Conservation (phyloP, 2,329 filamentous ascomycete species). For the Phaeophleospora eucalypticola region DNA sequence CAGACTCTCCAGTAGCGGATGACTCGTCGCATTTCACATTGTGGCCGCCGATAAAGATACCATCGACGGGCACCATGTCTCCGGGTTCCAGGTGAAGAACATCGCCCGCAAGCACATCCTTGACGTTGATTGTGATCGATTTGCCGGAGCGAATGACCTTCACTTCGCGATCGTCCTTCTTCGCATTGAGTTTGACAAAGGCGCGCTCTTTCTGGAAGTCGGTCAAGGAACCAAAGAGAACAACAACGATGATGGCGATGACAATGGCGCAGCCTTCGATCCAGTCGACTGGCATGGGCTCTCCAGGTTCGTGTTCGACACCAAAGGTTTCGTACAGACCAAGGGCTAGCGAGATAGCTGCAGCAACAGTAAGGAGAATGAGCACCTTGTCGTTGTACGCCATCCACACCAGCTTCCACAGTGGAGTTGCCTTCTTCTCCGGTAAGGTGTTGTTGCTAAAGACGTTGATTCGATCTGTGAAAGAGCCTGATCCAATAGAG, state of each 20-base stretch:
- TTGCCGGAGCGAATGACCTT: conserved; percentile 71
- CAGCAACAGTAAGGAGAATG: conserved; percentile 66
- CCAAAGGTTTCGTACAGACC: conserved; percentile 63
- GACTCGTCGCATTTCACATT: conserved; percentile 70
- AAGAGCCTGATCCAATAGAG: conserved; percentile 34
- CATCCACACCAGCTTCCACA: conserved; percentile 71
- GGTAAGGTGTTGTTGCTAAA: conserved; percentile 68
- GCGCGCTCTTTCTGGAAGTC: conserved; percentile 80
- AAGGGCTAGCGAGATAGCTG: conserved; percentile 68
- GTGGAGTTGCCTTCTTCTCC: conserved; percentile 64
- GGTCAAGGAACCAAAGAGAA: conserved; percentile 70
- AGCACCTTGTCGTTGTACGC: conserved; percentile 79
- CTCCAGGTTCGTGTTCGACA: conserved; percentile 42
- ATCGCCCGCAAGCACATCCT: conserved; percentile 70
- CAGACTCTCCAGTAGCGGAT: conserved; percentile 71
- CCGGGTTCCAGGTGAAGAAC: conserved; percentile 69
- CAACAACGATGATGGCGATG: conserved; percentile 70
- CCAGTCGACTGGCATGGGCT: conserved; percentile 58
- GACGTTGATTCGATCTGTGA: conserved; percentile 62
- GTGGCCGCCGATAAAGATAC: conserved; percentile 63
- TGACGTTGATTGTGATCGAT: conserved; percentile 63
- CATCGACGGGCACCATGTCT: conserved; percentile 67
- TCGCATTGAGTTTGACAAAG: conserved; percentile 74
- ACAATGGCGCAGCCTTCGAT: conserved; percentile 80
- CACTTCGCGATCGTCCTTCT: conserved; percentile 70